Conservation (phyloP, 768 basidiomycete genomes). For the Nevesoporus exiguus region DNA sequence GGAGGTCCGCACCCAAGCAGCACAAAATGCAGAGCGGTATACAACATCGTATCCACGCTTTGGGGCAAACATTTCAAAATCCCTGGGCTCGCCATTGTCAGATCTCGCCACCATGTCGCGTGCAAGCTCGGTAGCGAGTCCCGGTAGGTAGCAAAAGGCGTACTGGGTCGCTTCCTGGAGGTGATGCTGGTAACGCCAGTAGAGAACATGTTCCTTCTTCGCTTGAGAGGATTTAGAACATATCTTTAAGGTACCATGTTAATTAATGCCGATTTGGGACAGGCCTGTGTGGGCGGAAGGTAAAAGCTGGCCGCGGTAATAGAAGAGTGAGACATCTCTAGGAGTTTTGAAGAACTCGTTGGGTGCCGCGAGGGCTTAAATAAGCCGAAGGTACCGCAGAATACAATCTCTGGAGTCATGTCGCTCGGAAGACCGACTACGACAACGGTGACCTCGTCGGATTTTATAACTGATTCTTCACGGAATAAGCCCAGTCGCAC, state of each 20-base stretch:
- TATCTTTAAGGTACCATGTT: slow-evolving; percentile 11
- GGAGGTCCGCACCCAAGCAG: slow-evolving; percentile 1
- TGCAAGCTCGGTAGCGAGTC: slow-evolving; percentile 15
- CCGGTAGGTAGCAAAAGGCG: slow-evolving; percentile 11
- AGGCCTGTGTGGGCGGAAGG: slow-evolving; percentile 1
- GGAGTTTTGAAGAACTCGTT: slow-evolving; percentile 16
- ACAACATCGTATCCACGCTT: not conserved
- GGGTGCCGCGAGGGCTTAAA: slow-evolving; percentile 8
- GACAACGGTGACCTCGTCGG: slow-evolving; percentile 17
- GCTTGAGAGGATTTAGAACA: slow-evolving; percentile 6
- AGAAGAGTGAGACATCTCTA: slow-evolving; percentile 6
- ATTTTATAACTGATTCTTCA: slow-evolving; percentile 6
- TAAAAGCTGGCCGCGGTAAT: slow-evolving; percentile 17
- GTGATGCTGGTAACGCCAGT: slow-evolving; percentile 9
- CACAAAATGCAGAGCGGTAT: slow-evolving; percentile 8
- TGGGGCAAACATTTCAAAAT: not conserved
- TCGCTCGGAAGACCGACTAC: slow-evolving; percentile 15
- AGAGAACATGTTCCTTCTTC: slow-evolving; percentile 4
- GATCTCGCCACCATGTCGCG: slow-evolving; percentile 9
- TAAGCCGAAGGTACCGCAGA: slow-evolving; percentile 15
- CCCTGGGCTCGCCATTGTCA: not conserved
- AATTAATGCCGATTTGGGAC: slow-evolving; percentile 12
- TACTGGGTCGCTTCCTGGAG: slow-evolving; percentile 10
- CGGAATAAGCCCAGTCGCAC: slow-evolving; percentile 5
- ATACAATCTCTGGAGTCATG: slow-evolving; percentile 10